Evolutionary conservation across 345 rosid species (phyloP).

Genomic region (Cardamine resedifolia): DNA sequence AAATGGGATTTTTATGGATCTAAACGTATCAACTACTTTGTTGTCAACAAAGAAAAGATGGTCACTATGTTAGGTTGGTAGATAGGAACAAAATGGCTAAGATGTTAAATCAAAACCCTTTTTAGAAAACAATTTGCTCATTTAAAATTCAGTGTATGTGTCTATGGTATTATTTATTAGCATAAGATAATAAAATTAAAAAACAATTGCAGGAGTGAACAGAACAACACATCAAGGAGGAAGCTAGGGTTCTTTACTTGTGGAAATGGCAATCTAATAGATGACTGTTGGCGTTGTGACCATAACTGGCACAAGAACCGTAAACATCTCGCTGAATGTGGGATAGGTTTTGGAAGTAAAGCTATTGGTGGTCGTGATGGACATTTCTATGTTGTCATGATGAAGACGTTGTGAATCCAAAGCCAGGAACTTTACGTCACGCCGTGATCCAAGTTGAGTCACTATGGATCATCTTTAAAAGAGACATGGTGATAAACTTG

Average conservation of each 20-base stretch:
- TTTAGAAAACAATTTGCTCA: neutral
- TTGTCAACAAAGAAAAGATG: neutral
- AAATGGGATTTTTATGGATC: neutral
- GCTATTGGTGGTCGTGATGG: slow-evolving; percentile 49
- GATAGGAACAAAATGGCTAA: neutral
- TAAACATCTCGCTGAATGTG: slow-evolving; percentile 47
- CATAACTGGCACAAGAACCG: slow-evolving; percentile 47
- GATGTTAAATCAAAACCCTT: neutral
- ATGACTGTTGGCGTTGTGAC: slow-evolving; percentile 54
- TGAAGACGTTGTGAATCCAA: slow-evolving; percentile 43
- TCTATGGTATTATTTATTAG: neutral
- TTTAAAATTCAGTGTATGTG: neutral
- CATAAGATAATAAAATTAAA: neutral
- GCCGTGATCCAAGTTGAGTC: slow-evolving; percentile 48
- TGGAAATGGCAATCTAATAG: slow-evolving; percentile 39
- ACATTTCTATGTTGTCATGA: slow-evolving; percentile 47
- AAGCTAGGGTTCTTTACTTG: slow-evolving; percentile 29
- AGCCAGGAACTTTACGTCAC: slow-evolving; percentile 46
- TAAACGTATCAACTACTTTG: neutral
- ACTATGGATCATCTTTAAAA: slow-evolving; percentile 40
- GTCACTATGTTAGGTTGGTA: neutral
- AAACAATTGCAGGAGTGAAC: slow-evolving; percentile 18
- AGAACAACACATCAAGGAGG: slow-evolving; percentile 14
- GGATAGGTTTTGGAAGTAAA: slow-evolving; percentile 44
- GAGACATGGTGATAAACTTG: slow-evolving; percentile 46